phyloP scores from a whole-genome alignment of 257 asterid genomes.

The Lantana camara region DNA sequence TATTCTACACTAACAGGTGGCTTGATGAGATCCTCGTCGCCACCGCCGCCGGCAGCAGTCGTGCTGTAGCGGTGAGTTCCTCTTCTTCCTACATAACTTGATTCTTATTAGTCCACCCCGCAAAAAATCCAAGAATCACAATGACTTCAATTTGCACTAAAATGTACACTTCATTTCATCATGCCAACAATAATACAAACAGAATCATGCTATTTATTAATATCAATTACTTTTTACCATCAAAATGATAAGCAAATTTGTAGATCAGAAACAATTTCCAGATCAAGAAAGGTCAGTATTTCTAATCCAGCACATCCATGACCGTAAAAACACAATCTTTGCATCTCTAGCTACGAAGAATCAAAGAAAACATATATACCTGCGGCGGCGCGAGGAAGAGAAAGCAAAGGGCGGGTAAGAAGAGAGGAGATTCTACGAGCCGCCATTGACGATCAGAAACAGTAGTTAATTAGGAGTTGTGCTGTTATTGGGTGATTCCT shows the following conservation, averaged over 20 bases:
- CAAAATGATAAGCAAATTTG: too few relatives aligned
- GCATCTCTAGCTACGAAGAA: neutral
- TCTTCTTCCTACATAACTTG: conserved; percentile 40
- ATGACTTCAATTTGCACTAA: too few relatives aligned
- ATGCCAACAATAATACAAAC: too few relatives aligned
- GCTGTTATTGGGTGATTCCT: too few relatives aligned
- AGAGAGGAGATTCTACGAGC: conserved; percentile 47
- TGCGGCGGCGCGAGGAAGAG: conserved; percentile 13
- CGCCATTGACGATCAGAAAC: conserved; percentile 39
- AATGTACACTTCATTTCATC: too few relatives aligned
- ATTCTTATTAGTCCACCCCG: neutral
- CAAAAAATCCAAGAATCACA: too few relatives aligned
- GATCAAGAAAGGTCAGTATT: too few relatives aligned
- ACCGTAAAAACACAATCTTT: conserved; percentile 10
- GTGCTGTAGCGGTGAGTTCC: conserved; percentile 46
- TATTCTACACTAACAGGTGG: conserved; percentile 58
- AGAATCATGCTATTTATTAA: too few relatives aligned
- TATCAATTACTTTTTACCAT: too few relatives aligned
- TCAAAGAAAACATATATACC: neutral
- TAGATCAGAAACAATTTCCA: too few relatives aligned
- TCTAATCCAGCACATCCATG: too few relatives aligned
- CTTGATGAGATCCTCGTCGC: conserved; percentile 54
- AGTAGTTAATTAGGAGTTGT: neutral
- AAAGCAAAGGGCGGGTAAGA: conserved; percentile 38
- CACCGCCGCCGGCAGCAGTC: conserved; percentile 50